Base-by-base conservation (phyloP, 164 flowering plant genomes). In the Berberis vulgaris region DNA sequence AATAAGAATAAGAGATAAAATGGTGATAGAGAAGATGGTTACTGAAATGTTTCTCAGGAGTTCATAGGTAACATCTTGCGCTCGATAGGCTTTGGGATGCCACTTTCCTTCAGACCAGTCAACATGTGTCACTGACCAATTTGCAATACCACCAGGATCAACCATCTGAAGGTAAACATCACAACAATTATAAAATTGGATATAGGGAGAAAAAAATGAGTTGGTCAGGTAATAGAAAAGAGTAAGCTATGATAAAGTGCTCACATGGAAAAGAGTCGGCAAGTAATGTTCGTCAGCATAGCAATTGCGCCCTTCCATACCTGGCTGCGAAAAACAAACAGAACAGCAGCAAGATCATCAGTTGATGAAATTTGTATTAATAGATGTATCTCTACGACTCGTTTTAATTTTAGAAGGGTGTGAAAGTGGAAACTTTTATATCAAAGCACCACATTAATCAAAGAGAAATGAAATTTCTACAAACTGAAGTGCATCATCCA, bases 61-160 rank as follows among this genome's bases (percentile, higher is more conserved):
- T 63, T 83, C 90, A 65, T 69, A 74, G 1, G 83, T 80, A 49
- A 89, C 79, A 77, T 91, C 99, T 62, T 74, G 76, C 46, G 83
- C 80, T 58, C 76, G 76, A 59, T 86, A 94, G 2, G 88, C 78
- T 71, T 82, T 91, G 10, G 97, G 99, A 75, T 94, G 99, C 99
- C 99, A 94, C 82, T 91, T 94, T 65, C 86, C 81, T 73, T 94
- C 97, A 63, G 97, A 94, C 99, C 99, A 91, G 75, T 94, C 99
- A 65, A 94, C 99, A 74, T 94, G 90, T 57, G 99, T 94, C 6
- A 94, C 96, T 2, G 99, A 91, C 99, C 99, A 89, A 69, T 87
- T 91, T 40, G 99, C 83, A 52, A 94, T 88, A 49, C 99, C 99
- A 60, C 60, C 75, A 38, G 96, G 99, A 74, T 94, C 97, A 72